Evolutionary conservation across 2,329 filamentous ascomycete species (phyloP).

Genomic region (Fusarium napiforme): DNA sequence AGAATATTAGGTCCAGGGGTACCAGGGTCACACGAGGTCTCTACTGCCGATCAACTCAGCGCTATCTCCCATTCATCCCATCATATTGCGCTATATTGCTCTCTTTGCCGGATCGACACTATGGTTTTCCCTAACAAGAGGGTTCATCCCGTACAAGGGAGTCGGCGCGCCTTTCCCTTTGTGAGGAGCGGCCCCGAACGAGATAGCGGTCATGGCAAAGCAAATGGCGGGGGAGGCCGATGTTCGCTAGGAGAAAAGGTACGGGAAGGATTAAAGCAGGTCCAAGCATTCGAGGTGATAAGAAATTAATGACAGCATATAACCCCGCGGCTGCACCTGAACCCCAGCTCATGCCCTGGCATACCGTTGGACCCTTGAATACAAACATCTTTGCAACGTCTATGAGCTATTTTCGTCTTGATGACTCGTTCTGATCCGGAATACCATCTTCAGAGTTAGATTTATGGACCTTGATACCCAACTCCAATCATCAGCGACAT

Average conservation of each 20-base stretch:
- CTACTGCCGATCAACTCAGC: conserved; percentile 6
- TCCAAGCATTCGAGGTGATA: conserved; percentile 3
- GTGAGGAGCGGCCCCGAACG: not conserved
- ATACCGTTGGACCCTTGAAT: not conserved
- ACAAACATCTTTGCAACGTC: not conserved
- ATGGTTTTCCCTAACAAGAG: not conserved
- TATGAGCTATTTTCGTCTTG: not conserved
- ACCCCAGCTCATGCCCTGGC: not conserved
- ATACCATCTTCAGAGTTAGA: not conserved
- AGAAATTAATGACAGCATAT: conserved; percentile 9
- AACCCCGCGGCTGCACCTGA: conserved; percentile 6
- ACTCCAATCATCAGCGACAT: conserved; percentile 1
- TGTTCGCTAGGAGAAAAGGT: conserved; percentile 21
- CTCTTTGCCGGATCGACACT: conserved; percentile 13
- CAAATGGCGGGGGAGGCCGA: conserved; percentile 9
- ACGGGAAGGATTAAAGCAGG: conserved; percentile 15
- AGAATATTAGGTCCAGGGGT: conserved; percentile 11
- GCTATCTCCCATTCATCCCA: conserved; percentile 2
- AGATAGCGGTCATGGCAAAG: conserved; percentile 9
- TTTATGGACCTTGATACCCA: not conserved
- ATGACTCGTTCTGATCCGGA: not conserved
- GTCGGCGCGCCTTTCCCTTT: conserved; percentile 4
- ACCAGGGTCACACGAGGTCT: conserved; percentile 7
- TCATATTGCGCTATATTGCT: not conserved
- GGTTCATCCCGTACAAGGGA: not conserved